These are phyloP conservation scores for Leishmania mexicana DNA, from an alignment of 208 protist species.

Conservation along the genomic window DNA sequence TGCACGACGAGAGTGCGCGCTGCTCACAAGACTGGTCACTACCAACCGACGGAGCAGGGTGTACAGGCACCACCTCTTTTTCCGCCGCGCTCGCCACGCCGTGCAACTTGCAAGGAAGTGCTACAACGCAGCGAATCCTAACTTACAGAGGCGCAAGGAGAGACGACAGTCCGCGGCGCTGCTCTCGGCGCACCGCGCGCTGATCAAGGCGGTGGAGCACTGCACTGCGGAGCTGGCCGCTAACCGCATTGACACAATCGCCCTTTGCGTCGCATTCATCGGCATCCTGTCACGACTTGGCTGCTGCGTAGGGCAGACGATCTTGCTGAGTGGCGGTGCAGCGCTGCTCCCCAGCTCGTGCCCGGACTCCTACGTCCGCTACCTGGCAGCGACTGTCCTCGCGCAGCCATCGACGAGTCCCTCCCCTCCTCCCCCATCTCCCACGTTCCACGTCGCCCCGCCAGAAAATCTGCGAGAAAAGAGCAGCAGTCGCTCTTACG, in stretches of 20 bases:
- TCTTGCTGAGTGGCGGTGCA: conserved; percentile 3
- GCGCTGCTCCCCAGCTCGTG: neutral
- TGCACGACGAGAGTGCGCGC: conserved; percentile 14
- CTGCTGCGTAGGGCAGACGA: conserved; percentile 36
- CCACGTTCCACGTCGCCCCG: neutral
- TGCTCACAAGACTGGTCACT: conserved; percentile 15
- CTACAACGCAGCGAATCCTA: neutral
- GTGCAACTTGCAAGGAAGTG: conserved; percentile 23
- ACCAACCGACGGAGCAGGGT: conserved; percentile 36
- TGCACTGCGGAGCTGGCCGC: conserved; percentile 55
- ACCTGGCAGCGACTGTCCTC: neutral
- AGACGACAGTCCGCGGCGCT: conserved; percentile 10
- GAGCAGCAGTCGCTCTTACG: neutral
- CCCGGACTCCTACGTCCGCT: neutral
- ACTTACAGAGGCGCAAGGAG: neutral
- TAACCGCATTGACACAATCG: conserved; percentile 58
- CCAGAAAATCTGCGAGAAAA: neutral
- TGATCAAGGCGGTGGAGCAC: conserved; percentile 37
- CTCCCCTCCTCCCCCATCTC: neutral
- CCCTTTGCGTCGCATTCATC: conserved; percentile 43
- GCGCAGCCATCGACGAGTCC: neutral
- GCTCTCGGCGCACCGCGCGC: conserved; percentile 10
- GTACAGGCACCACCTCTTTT: conserved; percentile 65
- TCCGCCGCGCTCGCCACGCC: conserved; percentile 33
- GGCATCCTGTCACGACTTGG: conserved; percentile 42